Percentiles rank a stretch among this genome's conserved stretches.
phyloP scores from a whole-genome alignment of 2,329 filamentous ascomycete species.

The Fusarium pilosicola region DNA sequence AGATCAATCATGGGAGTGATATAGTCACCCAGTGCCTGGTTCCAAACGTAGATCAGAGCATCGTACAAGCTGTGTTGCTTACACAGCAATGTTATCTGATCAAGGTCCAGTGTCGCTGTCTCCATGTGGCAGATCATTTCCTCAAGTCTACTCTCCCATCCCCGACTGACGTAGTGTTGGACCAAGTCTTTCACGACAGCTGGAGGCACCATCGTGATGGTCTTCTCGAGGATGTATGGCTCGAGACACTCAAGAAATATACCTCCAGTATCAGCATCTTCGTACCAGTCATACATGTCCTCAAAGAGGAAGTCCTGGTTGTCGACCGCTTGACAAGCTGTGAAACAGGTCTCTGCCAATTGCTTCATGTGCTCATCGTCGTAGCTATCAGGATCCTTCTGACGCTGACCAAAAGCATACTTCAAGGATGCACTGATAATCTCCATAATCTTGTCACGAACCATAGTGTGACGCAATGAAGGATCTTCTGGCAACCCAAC shows the following conservation, averaged over 20 bases:
- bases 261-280: conserved; percentile 76
- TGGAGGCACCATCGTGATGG: conserved; percentile 80
- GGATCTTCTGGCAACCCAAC: conserved; percentile 92
- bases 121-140: conserved; percentile 95
- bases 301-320: conserved; percentile 90
- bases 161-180: conserved; percentile 79
- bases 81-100: conserved; percentile 90
- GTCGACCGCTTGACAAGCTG: conserved; percentile 80
- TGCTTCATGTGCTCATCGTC: conserved; percentile 74
- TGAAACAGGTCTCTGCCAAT: conserved; percentile 84
- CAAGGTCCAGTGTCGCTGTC: conserved; percentile 89
- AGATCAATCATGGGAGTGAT: conserved; percentile 90
- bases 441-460: conserved; percentile 88
- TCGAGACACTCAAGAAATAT: conserved; percentile 91
- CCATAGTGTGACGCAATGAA: conserved; percentile 77
- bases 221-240: conserved; percentile 83
- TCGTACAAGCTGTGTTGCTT: conserved; percentile 94
- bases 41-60: conserved; percentile 97
- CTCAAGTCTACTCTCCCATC: conserved; percentile 82
- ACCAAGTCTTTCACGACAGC: conserved; percentile 88
- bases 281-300: conserved; percentile 89
- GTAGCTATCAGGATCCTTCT: conserved; percentile 56
- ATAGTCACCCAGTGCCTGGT: conserved; percentile 87
- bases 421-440: conserved; percentile 93
- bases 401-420: conserved; percentile 80